A percentile compares a stretch with the other conserved stretches of the same genome.
Evolutionary conservation across 2,329 filamentous ascomycete species (phyloP).

Genomic region (Calycina herbarum): DNA sequence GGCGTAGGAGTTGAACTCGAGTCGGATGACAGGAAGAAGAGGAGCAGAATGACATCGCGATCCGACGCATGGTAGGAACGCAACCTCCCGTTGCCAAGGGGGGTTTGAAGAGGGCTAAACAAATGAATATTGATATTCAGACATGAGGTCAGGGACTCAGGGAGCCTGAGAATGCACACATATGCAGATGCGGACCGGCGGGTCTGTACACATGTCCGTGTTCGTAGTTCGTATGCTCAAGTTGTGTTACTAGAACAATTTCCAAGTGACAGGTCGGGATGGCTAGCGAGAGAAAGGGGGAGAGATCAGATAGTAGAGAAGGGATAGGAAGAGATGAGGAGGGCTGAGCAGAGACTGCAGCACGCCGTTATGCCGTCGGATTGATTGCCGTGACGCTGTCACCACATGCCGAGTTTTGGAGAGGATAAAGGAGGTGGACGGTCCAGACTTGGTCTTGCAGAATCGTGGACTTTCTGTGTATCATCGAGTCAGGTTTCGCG

Average conservation of each 20-base stretch:
- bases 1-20: background rate
- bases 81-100: slow-evolving; percentile 3
- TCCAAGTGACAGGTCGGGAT: background rate
- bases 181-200: slow-evolving; percentile 1
- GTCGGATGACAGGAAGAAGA: background rate
- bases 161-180: background rate
- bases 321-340: background rate
- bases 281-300: slow-evolving; percentile 3
- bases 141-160: slow-evolving; percentile 2
- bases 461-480: background rate
- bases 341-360: background rate
- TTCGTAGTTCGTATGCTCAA: background rate
- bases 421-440: background rate
- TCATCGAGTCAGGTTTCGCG: background rate
- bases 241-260: background rate
- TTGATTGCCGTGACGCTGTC: background rate
- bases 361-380: background rate
- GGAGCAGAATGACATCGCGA: slow-evolving; percentile 1
- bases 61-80: background rate
- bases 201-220: background rate
- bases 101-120: background rate
- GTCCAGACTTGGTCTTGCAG: background rate
- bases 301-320: background rate
- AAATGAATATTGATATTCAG: background rate
- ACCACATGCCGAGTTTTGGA: background rate